Evolutionary conservation across 345 rosid species (phyloP).

Genomic region (Eucalyptus decipiens): DNA sequence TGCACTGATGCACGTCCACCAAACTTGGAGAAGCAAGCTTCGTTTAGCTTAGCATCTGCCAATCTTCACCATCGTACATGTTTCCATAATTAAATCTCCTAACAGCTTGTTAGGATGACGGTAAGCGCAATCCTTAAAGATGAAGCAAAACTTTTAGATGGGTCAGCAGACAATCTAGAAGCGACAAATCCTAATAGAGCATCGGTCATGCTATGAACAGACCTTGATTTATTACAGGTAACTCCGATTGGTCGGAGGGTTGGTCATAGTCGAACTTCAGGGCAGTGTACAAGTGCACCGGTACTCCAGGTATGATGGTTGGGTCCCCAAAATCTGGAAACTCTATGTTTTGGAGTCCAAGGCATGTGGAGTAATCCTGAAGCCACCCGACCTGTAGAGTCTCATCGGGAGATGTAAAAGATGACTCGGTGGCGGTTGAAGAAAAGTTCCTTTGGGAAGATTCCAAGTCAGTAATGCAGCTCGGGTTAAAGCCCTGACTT

Average conservation of each 20-base stretch:
- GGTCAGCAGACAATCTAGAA: background rate
- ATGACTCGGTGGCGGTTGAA: conserved; percentile 7
- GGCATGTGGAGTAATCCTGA: conserved; percentile 28
- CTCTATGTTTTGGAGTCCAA: conserved; percentile 32
- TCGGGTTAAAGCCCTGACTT: conserved; percentile 21
- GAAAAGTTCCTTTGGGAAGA: conserved; percentile 16
- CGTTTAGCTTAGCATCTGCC: background rate
- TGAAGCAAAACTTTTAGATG: background rate
- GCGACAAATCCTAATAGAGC: background rate
- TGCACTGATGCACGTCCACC: background rate
- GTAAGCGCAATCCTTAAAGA: background rate
- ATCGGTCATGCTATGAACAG: conserved; percentile 50
- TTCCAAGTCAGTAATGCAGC: conserved; percentile 17
- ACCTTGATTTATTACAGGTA: conserved; percentile 43
- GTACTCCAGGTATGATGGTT: conserved; percentile 25
- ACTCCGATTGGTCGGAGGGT: conserved; percentile 47
- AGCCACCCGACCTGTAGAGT: conserved; percentile 39
- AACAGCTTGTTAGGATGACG: background rate
- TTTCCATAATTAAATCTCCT: background rate
- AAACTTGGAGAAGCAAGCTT: background rate
- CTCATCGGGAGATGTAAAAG: conserved; percentile 26
- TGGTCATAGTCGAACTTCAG: conserved; percentile 50
- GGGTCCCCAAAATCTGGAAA: conserved; percentile 28
- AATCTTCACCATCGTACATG: background rate
- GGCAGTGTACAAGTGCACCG: conserved; percentile 32